Evolutionary conservation across 768 basidiomycete species (phyloP), one percentile per base, ranked within the genome.

Genomic region (Fomitopsis serialis): DNA sequence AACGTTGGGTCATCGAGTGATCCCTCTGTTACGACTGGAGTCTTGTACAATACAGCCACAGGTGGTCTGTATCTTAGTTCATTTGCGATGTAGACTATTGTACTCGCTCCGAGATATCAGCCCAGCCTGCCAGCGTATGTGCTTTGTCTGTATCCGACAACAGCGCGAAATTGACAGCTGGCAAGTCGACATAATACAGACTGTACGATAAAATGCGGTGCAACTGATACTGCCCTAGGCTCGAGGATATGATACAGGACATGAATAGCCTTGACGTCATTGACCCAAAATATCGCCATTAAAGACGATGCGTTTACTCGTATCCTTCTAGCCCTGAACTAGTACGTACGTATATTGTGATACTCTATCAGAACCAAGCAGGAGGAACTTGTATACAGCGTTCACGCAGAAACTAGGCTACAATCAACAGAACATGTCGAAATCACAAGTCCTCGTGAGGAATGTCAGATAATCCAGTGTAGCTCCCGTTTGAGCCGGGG

Each of bases 1-100:
- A 54, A 59, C 77, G 80, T 49, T 82, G 80, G 81, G 71, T 80
- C 54, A 81, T 84, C 54, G 80, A 82, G 67, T 82, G 65, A 47
- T 27, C 22, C 11, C 6, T 19, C 24, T 42, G 19, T 35, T 42
- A 4, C 37, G 37, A 40, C 37, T 9, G 42, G 19, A n/a, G n/a
- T 25, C 21, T 45, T 25, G 23, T 11, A 32, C 24, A 4, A 11
- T 45, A 45, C 12, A 13, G 13, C 21, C 44, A 27, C 44, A 10
- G 44, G 24, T 40, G 37, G 37, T 40, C 37, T 40, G 37, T 40
- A 19, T 40, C 40, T 42, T 22, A 13, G 44, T 45, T 25, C 23
- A 21, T 23, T 22, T 45, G 23, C 44, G 17, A 40, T 40, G 37
- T 40, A 40, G 37, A 40, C 37, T 40, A 40, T 40, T 40, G 37